phyloP scores from a whole-genome alignment of 1,284 basidiomycete genomes.

The Puccinia polysora region DNA sequence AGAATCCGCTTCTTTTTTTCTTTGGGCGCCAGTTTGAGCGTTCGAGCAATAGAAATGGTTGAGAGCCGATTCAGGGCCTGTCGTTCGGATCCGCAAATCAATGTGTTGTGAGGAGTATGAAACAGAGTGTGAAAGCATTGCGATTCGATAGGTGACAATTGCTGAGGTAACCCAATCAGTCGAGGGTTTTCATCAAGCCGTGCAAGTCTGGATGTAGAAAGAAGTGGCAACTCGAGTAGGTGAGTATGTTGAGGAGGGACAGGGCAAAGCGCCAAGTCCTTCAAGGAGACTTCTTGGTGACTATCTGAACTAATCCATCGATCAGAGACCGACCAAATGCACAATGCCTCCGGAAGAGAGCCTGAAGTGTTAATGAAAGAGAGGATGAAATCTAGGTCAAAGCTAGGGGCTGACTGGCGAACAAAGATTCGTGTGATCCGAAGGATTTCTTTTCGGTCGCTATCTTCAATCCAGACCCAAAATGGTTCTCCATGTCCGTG shows the following conservation, averaged over 20 bases:
- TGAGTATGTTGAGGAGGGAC: constrained; percentile 64
- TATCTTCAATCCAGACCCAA: constrained; percentile 93
- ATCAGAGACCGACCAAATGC: constrained; percentile 78
- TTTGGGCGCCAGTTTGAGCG: constrained; percentile 17
- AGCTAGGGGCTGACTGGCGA: constrained; percentile 61
- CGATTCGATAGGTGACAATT: constrained; percentile 32
- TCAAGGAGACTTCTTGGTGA: constrained; percentile 63
- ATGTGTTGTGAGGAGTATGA: constrained; percentile 33
- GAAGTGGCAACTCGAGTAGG: constrained; percentile 74
- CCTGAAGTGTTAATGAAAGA: constrained; percentile 58
- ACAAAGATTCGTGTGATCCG: constrained; percentile 72
- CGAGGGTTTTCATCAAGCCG: constrained; percentile 50
- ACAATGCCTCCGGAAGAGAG: constrained; percentile 61
- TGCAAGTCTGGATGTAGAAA: constrained; percentile 61
- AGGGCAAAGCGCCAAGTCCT: constrained; percentile 70
- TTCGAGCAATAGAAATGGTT: constrained; percentile 18
- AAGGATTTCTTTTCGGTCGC: constrained; percentile 72
- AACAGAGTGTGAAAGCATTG: constrained; percentile 39
- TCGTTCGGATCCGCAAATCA: constrained; percentile 31
- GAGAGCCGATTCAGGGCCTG: constrained; percentile 5
- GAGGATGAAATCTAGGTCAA: constrained; percentile 72
- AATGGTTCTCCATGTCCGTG: constrained; percentile 81
- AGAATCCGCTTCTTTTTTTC: constrained; percentile 9
- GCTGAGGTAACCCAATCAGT: constrained; percentile 9
- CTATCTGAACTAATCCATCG: constrained; percentile 90